Evolutionary conservation across 805 yeast genomes (phyloP).

Genomic region (Nakazawaea wickerhamii): DNA sequence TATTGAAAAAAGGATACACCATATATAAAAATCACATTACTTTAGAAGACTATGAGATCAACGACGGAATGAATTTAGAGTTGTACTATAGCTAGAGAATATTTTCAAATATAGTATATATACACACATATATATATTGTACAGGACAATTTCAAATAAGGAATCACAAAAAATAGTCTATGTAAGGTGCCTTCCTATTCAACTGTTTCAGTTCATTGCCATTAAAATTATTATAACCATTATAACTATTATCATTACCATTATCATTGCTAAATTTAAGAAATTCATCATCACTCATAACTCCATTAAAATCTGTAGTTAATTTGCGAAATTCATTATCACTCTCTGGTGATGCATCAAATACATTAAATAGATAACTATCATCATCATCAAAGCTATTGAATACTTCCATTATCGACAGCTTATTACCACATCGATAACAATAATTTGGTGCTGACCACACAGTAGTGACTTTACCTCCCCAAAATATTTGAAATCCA

Average conservation of each 20-base stretch:
- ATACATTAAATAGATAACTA: slow-evolving; percentile 72
- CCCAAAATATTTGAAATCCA: slow-evolving; percentile 89
- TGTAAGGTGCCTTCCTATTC: slow-evolving; percentile 30
- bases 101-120: not conserved
- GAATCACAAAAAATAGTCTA: slow-evolving; percentile 31
- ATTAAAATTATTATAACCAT: not conserved
- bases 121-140: too few species aligned
- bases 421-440: slow-evolving; percentile 94
- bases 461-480: slow-evolving; percentile 87
- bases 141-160: too few species aligned
- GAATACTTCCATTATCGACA: slow-evolving; percentile 86
- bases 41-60: slow-evolving; percentile 91
- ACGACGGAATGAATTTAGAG: slow-evolving; percentile 83
- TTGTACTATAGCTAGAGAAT: slow-evolving; percentile 57
- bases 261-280: slow-evolving; percentile 12
- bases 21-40: slow-evolving; percentile 85
- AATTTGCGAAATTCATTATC: slow-evolving; percentile 44
- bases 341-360: slow-evolving; percentile 96
- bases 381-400: slow-evolving; percentile 56
- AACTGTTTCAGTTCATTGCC: slow-evolving; percentile 7
- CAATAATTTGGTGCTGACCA: slow-evolving; percentile 99
- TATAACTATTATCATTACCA: slow-evolving; percentile 2
- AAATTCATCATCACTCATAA: slow-evolving; percentile 11
- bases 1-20: slow-evolving; percentile 80
- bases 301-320: slow-evolving; percentile 7